Conservation (phyloP, 2,329 filamentous ascomycete genomes). For the Cladobotryum protrusum region DNA sequence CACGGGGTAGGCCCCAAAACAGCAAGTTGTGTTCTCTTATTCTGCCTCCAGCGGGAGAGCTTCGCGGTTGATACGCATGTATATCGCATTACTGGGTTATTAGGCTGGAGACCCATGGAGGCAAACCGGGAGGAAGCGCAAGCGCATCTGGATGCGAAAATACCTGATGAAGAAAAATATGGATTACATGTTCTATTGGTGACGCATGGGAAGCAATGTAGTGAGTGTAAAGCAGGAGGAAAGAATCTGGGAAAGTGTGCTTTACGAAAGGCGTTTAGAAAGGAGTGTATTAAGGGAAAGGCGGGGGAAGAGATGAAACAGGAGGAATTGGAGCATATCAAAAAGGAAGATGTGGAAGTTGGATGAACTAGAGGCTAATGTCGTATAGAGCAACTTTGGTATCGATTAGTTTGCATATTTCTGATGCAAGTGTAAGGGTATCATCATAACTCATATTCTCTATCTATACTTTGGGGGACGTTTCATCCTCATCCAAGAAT, state of each 20-base stretch:
- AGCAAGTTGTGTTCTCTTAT: constrained; percentile 46
- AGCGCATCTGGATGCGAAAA: constrained; percentile 41
- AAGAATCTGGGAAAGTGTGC: constrained; percentile 34
- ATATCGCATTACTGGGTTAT: constrained; percentile 40
- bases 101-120: constrained; percentile 41
- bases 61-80: constrained; percentile 52
- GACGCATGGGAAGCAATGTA: constrained; percentile 39
- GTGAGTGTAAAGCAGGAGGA: constrained; percentile 40
- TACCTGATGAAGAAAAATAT: constrained; percentile 46
- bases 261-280: constrained; percentile 33
- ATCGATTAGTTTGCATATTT: too few relatives aligned
- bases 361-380: too few relatives aligned
- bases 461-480: too few relatives aligned
- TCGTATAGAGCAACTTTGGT: too few relatives aligned
- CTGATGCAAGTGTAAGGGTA: too few relatives aligned
- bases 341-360: too few relatives aligned
- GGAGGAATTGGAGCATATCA: too few relatives aligned
- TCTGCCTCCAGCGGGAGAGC: constrained; percentile 40
- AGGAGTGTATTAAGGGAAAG: constrained; percentile 19
- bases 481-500: not conserved
- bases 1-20: constrained; percentile 50
- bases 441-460: too few relatives aligned
- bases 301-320: constrained; percentile 3
- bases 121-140: constrained; percentile 41
- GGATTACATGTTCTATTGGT: constrained; percentile 44